Evolutionary conservation across 2,329 filamentous ascomycete genomes (phyloP).

Genomic region (Pyricularia sp.): DNA sequence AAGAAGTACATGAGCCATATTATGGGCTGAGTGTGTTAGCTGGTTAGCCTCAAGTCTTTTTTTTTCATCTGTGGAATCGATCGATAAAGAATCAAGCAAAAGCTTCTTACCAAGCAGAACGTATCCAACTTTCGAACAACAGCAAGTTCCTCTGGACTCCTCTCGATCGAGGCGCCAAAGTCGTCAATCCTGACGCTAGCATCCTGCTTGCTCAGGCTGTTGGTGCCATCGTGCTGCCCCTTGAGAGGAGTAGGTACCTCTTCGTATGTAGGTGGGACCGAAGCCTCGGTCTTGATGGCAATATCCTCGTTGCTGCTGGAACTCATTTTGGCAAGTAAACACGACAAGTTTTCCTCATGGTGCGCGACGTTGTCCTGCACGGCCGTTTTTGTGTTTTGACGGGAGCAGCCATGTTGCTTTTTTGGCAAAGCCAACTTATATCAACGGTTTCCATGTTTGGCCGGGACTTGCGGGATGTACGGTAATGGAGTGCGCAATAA

Average conservation of each 20-base stretch:
- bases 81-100: not conserved
- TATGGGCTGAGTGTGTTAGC: not conserved
- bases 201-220: not conserved
- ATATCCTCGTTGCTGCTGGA: not conserved
- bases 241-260: not conserved
- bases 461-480: not conserved
- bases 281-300: not conserved
- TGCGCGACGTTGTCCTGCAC: not conserved
- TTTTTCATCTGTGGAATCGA: not conserved
- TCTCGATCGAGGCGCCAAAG: not conserved
- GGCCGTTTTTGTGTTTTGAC: not conserved
- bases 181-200: not conserved
- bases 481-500: no score
- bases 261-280: not conserved
- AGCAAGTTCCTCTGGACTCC: not conserved
- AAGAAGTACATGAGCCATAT: slow-evolving; percentile 42
- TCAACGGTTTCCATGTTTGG: not conserved
- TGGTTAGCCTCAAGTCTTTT: not conserved
- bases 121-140: not conserved
- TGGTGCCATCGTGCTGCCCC: not conserved
- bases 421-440: not conserved
- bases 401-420: not conserved
- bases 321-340: not conserved
- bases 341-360: not conserved
- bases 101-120: not conserved